These are phyloP conservation scores for Sarocladium oryzae DNA, from an alignment of 2,329 filamentous ascomycete species.

Conservation along the genomic window DNA sequence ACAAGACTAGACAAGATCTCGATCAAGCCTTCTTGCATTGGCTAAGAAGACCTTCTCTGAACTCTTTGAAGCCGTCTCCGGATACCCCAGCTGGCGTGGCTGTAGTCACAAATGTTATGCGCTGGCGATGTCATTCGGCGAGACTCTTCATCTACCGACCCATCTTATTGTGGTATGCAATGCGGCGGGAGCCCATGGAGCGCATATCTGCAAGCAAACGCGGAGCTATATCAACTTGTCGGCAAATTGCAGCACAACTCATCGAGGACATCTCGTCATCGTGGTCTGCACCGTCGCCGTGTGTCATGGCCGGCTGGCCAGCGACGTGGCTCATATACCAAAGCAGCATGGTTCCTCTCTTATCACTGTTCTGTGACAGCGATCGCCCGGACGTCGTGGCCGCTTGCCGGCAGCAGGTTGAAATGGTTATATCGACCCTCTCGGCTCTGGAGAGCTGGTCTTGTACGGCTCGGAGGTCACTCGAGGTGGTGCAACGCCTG, in stretches of 20 bases:
- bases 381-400: not conserved
- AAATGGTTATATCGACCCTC: not conserved
- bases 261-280: not conserved
- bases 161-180: slow-evolving; percentile 4
- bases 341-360: slow-evolving; percentile 1
- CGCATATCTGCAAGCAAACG: not conserved
- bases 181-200: not conserved
- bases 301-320: not conserved
- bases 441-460: slow-evolving; percentile 3
- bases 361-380: slow-evolving; percentile 4
- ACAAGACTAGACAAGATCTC: not conserved
- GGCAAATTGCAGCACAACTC: not conserved
- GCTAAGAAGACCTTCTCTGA: not conserved
- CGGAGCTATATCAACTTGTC: not conserved
- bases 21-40: not conserved
- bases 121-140: not conserved
- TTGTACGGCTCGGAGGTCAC: not conserved
- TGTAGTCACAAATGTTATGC: not conserved
- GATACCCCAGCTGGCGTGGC: not conserved
- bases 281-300: not conserved
- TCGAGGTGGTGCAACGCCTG: not conserved
- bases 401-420: not conserved
- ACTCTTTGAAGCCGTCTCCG: not conserved
- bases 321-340: slow-evolving; percentile 6
- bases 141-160: slow-evolving; percentile 6